phyloP scores from a whole-genome alignment of 2,329 filamentous ascomycete species.

The Alternaria novae-zelandiae region DNA sequence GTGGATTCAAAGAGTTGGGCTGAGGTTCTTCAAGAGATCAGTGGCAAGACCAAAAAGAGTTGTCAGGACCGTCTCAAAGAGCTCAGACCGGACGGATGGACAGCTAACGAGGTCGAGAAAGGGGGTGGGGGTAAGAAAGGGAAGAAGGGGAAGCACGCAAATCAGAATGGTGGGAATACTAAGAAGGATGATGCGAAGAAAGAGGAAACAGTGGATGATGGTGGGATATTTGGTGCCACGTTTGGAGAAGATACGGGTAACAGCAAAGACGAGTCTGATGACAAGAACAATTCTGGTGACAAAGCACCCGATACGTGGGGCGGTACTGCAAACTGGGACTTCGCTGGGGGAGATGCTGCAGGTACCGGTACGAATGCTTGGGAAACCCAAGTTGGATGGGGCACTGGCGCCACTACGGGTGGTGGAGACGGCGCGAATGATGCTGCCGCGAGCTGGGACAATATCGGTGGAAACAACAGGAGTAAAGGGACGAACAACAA shows the following conservation, averaged over 20 bases:
- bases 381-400: not conserved
- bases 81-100: constrained; percentile 42
- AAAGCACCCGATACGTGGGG: not conserved
- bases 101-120: constrained; percentile 10
- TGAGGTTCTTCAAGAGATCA: too few relatives aligned
- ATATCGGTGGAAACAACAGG: not conserved
- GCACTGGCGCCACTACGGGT: not conserved
- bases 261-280: not conserved
- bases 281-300: not conserved
- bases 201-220: not conserved
- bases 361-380: not conserved
- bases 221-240: not conserved
- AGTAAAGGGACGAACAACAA: not conserved
- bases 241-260: not conserved
- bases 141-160: constrained; percentile 24
- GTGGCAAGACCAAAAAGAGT: too few relatives aligned
- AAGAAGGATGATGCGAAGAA: not conserved
- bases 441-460: not conserved
- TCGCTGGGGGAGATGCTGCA: not conserved
- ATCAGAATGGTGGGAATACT: constrained; percentile 1
- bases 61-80: constrained; percentile 4
- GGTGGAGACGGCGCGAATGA: not conserved
- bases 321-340: not conserved
- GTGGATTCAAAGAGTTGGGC: not conserved
- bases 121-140: constrained; percentile 12